Evolutionary conservation across 2,329 filamentous ascomycete species (phyloP).

Genomic region (Epichloe aotearoae): DNA sequence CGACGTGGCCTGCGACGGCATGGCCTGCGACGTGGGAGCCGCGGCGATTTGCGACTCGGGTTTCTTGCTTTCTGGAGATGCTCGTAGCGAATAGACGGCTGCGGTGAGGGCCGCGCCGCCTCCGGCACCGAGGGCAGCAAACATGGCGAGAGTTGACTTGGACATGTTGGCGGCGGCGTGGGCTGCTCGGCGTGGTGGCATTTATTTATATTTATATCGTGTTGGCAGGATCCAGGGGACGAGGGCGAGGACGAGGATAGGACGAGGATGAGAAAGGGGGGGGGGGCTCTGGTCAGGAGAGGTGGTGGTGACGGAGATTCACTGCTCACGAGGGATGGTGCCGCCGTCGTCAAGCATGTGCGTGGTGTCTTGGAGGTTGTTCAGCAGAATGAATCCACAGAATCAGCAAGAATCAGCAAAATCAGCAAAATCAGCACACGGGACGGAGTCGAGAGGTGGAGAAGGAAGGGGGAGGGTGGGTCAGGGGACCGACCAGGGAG

Average conservation of each 20-base stretch:
- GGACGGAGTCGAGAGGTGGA: not conserved
- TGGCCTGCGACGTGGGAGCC: conserved; percentile 20
- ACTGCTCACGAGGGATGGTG: conserved; percentile 4
- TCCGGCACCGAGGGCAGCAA: conserved; percentile 64
- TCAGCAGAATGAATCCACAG: too few species aligned
- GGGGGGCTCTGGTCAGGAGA: not conserved
- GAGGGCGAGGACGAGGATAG: not conserved
- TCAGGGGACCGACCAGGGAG: not conserved
- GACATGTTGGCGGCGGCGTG: conserved; percentile 45
- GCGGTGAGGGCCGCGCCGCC: conserved; percentile 64
- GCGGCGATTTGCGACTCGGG: conserved; percentile 10
- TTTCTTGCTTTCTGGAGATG: conserved; percentile 14
- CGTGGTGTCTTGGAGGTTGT: not conserved
- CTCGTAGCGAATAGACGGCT: conserved; percentile 47
- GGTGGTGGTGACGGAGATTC: not conserved
- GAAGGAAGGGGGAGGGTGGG: not conserved
- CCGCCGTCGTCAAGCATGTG: not conserved
- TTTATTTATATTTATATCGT: conserved; percentile 6
- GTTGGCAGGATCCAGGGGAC: not conserved
- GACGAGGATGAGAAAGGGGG: not conserved
- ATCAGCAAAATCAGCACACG: not conserved
- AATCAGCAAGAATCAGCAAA: too few species aligned
- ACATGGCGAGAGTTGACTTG: conserved; percentile 61
- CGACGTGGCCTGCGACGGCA: conserved; percentile 40
- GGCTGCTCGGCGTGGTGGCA: conserved; percentile 4